These are phyloP conservation scores for Colletotrichum cereale DNA, from an alignment of 2,329 filamentous ascomycete genomes.

Conservation along the genomic window DNA sequence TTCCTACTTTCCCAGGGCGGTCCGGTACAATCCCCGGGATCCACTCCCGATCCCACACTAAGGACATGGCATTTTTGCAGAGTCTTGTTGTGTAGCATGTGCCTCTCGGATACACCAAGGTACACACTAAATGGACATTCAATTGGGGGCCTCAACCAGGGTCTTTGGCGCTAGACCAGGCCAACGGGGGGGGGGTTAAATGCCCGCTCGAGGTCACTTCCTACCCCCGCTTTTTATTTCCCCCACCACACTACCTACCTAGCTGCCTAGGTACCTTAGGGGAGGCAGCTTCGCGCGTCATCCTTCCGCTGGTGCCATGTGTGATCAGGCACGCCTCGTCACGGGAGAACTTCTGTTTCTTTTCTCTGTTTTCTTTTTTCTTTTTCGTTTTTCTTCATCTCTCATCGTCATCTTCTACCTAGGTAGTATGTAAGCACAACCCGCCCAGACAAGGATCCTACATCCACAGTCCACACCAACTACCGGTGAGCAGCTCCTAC, in stretches of 20 bases:
- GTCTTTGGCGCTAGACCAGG: neutral
- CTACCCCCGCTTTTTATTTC: slow-evolving; percentile 23
- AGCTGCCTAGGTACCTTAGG: too few relatives aligned
- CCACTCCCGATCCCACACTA: neutral
- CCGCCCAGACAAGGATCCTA: too few relatives aligned
- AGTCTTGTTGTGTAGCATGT: neutral
- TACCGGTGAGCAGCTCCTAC: neutral
- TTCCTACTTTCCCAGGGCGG: neutral
- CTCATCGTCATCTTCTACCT: too few relatives aligned
- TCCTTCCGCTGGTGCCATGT: slow-evolving; percentile 1
- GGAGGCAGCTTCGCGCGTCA: neutral
- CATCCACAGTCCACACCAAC: too few relatives aligned
- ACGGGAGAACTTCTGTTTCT: neutral
- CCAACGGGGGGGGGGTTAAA: neutral
- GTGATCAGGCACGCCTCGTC: neutral
- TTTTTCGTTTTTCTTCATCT: too few relatives aligned
- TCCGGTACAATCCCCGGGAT: neutral
- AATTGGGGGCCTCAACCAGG: neutral
- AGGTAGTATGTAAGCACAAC: too few relatives aligned
- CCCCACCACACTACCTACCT: neutral
- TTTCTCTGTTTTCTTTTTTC: too few relatives aligned
- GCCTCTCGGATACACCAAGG: neutral
- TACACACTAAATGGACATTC: neutral
- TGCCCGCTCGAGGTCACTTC: slow-evolving; percentile 5
- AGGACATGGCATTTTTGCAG: neutral